Evolutionary conservation across 2,329 filamentous ascomycete species (phyloP).

Genomic region (Talaromyces sp.): DNA sequence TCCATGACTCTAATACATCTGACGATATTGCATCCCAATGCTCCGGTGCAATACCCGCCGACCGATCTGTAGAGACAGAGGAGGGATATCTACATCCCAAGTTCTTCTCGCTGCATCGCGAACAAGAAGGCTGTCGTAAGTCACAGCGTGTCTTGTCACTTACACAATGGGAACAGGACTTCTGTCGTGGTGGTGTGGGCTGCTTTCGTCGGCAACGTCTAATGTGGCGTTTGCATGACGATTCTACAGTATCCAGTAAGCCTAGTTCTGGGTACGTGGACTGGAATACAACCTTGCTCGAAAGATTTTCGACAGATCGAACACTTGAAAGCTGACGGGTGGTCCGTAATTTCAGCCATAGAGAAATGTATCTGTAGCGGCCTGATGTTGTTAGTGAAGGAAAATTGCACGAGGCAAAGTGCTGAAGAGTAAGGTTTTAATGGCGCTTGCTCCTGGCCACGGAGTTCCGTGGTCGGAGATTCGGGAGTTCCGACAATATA

Average conservation of each 20-base stretch:
- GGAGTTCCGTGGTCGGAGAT: not conserved
- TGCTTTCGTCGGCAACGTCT: constrained; percentile 1
- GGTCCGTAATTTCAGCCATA: constrained; percentile 1
- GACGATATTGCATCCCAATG: constrained; percentile 1
- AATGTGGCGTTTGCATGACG: not conserved
- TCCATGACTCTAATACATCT: not conserved
- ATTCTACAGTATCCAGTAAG: not conserved
- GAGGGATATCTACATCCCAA: not conserved
- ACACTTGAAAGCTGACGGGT: not conserved
- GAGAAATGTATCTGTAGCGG: not conserved
- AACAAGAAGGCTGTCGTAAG: not conserved
- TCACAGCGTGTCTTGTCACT: not conserved
- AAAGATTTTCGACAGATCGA: constrained; percentile 3
- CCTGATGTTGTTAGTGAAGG: not conserved
- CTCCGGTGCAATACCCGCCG: not conserved
- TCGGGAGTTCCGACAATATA: not conserved
- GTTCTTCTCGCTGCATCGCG: not conserved
- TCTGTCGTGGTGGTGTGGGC: not conserved
- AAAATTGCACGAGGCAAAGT: not conserved
- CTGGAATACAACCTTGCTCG: constrained; percentile 1
- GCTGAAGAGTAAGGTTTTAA: not conserved
- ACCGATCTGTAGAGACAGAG: not conserved
- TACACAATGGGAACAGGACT: not conserved
- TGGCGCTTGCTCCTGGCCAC: not conserved
- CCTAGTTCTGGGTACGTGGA: not conserved